phyloP scores from a whole-genome alignment of 331 rosid genomes.

The Acacia pycnantha region DNA sequence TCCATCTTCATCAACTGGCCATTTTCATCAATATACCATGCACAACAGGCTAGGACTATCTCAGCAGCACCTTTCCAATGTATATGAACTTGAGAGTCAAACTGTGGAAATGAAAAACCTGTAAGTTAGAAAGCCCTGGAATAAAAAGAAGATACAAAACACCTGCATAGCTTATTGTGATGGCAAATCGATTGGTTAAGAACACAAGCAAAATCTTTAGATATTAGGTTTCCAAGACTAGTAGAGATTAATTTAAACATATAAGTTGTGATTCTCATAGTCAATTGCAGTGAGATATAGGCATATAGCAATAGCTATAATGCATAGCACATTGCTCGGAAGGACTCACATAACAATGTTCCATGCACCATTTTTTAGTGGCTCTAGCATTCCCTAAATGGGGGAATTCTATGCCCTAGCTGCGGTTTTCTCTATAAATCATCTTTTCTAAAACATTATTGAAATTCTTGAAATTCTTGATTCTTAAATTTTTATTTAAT shows the following conservation, averaged over 20 bases:
- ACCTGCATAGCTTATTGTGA: background rate
- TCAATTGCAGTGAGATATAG: background rate
- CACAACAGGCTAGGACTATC: constrained; percentile 74
- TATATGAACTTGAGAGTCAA: constrained; percentile 62
- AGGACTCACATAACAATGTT: background rate
- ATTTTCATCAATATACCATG: constrained; percentile 45
- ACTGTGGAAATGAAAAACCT: constrained; percentile 41
- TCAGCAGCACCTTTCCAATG: constrained; percentile 99
- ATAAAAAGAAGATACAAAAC: constrained; percentile 2
- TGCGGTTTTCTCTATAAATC: too few relatives aligned
- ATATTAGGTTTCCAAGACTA: background rate
- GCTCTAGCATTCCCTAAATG: background rate
- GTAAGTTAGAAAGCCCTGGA: constrained; percentile 23
- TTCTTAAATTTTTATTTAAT: too few relatives aligned
- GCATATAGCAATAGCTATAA: background rate
- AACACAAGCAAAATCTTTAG: constrained; percentile 3
- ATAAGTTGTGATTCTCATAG: background rate
- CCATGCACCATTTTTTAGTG: background rate
- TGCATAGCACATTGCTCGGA: background rate
- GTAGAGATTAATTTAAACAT: background rate
- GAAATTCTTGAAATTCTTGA: too few relatives aligned
- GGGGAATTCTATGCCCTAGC: too few relatives aligned
- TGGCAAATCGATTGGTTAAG: constrained; percentile 13
- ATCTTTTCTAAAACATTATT: too few relatives aligned
- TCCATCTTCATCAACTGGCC: constrained; percentile 55